phyloP scores from a whole-genome alignment of 1,284 basidiomycete species.

The Rhodotorula sp. region DNA sequence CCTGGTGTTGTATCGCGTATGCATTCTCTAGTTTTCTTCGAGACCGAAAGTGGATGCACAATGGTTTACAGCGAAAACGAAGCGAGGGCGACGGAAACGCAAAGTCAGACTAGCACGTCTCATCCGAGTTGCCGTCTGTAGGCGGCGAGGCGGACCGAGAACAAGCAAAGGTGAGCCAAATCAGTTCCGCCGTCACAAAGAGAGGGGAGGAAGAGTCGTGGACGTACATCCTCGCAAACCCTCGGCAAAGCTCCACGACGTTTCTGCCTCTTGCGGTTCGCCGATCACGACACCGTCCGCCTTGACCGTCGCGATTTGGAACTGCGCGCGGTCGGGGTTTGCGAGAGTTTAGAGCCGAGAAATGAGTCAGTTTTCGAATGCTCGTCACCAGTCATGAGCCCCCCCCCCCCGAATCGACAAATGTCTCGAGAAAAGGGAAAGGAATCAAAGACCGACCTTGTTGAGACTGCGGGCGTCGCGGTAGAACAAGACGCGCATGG shows the following conservation, averaged over 20 bases:
- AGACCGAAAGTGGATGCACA: too few species aligned
- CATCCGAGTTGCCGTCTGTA: conserved; percentile 41
- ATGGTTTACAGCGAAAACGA: not conserved
- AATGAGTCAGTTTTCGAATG: too few species aligned
- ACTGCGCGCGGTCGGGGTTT: conserved; percentile 59
- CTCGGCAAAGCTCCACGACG: conserved; percentile 90
- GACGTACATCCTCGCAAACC: conserved; percentile 66
- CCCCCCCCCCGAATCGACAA: too few species aligned
- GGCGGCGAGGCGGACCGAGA: too few species aligned
- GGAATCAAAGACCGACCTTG: conserved; percentile 68
- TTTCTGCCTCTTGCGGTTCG: conserved; percentile 72
- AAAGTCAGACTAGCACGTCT: conserved; percentile 22
- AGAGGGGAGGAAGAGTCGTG: not conserved
- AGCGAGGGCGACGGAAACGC: too few species aligned
- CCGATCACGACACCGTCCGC: conserved; percentile 72
- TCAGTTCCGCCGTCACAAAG: too few species aligned
- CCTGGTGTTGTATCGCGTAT: conserved; percentile 10
- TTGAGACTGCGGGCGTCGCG: conserved; percentile 93
- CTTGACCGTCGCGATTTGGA: conserved; percentile 89
- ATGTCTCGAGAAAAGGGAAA: too few species aligned
- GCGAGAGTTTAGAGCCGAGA: too few species aligned
- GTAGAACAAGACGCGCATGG: conserved; percentile 95
- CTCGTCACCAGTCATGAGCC: too few species aligned
- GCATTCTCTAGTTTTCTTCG: not conserved
- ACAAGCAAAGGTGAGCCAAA: too few species aligned